Evolutionary conservation across 345 rosid genomes (phyloP), one percentile per base, ranked within the genome.

Genomic region (Rhodamnia rubescens): DNA sequence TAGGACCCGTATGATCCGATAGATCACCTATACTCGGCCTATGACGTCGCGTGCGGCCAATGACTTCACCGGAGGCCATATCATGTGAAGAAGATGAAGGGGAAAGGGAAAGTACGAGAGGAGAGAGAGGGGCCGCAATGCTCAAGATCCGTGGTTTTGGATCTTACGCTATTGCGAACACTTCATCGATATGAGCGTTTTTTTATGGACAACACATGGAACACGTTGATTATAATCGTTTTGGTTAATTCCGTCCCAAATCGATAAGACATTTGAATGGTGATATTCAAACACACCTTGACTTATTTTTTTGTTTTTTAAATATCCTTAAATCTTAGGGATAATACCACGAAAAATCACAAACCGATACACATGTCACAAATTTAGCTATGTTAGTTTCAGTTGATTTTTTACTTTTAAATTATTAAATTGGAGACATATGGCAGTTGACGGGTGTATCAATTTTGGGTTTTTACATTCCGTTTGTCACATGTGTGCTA

Each of bases 31-130:
- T 14, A 14, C 1, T 61, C 14, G 10, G 5, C 74, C 2, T 7
- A 6, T 0, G 1, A 10, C 21, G 14, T 14, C 4, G 0, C 8
- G 20, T 2, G 1, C 4, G 0, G 6, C 4, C 10, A 14, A 14
- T 27, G 74, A 3, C 74, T 61, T 3, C 18, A 1, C 1, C 2
- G 4, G 40, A 61, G 11, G 42, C 22, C 2, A 7, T 2, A 61
- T 29, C 74, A 27, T 32, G 11, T 8, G 75, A 29, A 16, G 24
- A 3, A 64, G 75, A 64, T 32, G 44, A 64, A 8, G 22, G 74
- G 42, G 42, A 3, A 4, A 64, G 11, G 10, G 6, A 29, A 11
- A 36, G 1, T 4, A 15, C 3, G 75, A 15, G 1, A 14, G 2
- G 21, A 6, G 10, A 1, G 21, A 1, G 11, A 1, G 40, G 74